Conservation (phyloP, 495 filamentous ascomycete genomes). For the Tuber microsphaerosporum region DNA sequence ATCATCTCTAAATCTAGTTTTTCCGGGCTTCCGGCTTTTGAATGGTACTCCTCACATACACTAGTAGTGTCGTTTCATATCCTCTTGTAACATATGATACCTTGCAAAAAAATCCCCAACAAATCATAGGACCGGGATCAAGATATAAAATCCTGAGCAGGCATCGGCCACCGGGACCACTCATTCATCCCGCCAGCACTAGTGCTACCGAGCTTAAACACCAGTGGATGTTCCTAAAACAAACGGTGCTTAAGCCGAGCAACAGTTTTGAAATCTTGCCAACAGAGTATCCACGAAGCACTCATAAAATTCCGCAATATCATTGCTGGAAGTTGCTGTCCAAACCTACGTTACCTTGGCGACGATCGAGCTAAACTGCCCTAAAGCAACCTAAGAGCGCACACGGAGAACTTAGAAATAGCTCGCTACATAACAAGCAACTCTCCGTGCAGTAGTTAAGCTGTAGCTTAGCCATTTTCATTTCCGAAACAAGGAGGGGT, state of each 20-base stretch:
- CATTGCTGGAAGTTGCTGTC: not conserved
- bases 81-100: not conserved
- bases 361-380: not conserved
- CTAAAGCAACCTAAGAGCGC: not conserved
- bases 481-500: not conserved
- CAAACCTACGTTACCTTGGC: not conserved
- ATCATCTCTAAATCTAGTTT: not conserved
- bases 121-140: not conserved
- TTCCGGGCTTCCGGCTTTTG: not conserved
- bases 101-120: not conserved
- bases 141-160: not conserved
- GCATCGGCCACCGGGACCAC: not conserved
- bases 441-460: not conserved
- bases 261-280: not conserved
- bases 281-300: not conserved
- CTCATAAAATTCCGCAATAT: not conserved
- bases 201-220: not conserved
- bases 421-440: not conserved
- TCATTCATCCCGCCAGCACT: not conserved
- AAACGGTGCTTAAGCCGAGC: not conserved
- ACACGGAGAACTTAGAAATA: not conserved
- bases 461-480: not conserved
- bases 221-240: not conserved
- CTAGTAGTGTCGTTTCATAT: not conserved
- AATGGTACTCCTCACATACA: not conserved